These are phyloP conservation scores for Agapanthus africanus DNA, from an alignment of 106 monocot genomes.

Conservation along the genomic window DNA sequence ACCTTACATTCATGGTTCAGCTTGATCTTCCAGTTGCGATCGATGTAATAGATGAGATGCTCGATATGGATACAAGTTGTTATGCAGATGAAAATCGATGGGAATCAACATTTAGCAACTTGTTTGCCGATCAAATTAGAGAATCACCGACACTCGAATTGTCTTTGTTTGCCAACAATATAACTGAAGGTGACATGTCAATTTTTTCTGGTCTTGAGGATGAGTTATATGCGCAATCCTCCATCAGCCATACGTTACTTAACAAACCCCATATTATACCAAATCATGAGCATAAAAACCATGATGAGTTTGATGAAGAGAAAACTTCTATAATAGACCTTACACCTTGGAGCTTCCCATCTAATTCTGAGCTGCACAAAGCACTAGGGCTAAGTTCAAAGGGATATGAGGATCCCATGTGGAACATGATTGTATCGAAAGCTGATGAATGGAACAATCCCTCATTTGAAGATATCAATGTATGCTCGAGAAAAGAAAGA, in stretches of 20 bases:
- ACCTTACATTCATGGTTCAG: constrained; percentile 9
- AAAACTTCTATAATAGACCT: background rate
- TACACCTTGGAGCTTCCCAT: constrained; percentile 10
- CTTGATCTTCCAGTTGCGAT: constrained; percentile 10
- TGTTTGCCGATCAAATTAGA: constrained; percentile 12
- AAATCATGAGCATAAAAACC: constrained; percentile 2
- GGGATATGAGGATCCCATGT: constrained; percentile 8
- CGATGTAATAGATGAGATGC: constrained; percentile 9
- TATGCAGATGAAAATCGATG: constrained; percentile 12
- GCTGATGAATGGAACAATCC: constrained; percentile 2
- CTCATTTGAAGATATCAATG: constrained; percentile 10
- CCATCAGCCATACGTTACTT: background rate
- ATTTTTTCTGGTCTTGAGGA: constrained; percentile 12
- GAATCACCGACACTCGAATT: constrained; percentile 1
- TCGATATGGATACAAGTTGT: background rate
- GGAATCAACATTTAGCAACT: constrained; percentile 13
- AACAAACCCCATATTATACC: background rate
- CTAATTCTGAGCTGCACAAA: constrained; percentile 28
- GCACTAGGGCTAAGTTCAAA: constrained; percentile 13
- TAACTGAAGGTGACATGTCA: constrained; percentile 13
- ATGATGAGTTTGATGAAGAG: constrained; percentile 8
- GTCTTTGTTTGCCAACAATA: constrained; percentile 9
- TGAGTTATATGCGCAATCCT: constrained; percentile 2
- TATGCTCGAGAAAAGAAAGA: constrained; percentile 12
- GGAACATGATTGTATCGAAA: constrained; percentile 5